phyloP scores from a whole-genome alignment of 1,284 basidiomycete genomes.

The Ganoderma multipileum region DNA sequence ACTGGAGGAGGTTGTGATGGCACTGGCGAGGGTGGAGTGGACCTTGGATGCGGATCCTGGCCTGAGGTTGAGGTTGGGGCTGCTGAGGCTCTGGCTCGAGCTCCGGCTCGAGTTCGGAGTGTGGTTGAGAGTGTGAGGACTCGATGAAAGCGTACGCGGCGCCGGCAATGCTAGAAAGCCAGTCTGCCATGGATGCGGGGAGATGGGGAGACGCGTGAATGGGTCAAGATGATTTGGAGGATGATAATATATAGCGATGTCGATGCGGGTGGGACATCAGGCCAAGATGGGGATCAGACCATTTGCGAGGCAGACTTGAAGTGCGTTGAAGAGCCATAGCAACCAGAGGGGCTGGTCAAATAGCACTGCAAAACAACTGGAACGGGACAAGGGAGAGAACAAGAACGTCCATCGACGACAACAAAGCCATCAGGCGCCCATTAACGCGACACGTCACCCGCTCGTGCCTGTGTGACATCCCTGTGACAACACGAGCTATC shows the following conservation, averaged over 20 bases:
- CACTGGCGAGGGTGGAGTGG: background rate
- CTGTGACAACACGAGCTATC: background rate
- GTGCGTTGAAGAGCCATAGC: background rate
- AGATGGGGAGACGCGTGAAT: background rate
- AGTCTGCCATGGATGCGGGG: slow-evolving; percentile 3
- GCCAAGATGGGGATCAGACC: background rate
- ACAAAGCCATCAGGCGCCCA: slow-evolving; percentile 5
- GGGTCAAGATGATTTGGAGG: background rate
- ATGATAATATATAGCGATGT: slow-evolving; percentile 3
- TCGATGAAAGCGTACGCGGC: background rate
- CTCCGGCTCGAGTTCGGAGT: background rate
- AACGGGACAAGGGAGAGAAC: slow-evolving; percentile 7
- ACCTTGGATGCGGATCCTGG: background rate
- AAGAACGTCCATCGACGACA: background rate
- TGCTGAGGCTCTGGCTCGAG: background rate
- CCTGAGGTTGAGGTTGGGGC: background rate
- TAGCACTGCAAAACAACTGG: background rate
- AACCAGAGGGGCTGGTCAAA: background rate
- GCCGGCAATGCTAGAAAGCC: background rate
- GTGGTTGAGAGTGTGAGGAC: background rate
- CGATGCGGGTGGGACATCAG: background rate
- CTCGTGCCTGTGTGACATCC: background rate
- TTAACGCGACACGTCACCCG: background rate
- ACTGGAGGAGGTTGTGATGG: slow-evolving; percentile 45
- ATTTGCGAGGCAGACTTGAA: background rate